A percentile compares a stretch with the other conserved stretches of the same genome.
phyloP scores from a whole-genome alignment of 192 early-diverging fungal species.

The Thamnidium elegans region DNA sequence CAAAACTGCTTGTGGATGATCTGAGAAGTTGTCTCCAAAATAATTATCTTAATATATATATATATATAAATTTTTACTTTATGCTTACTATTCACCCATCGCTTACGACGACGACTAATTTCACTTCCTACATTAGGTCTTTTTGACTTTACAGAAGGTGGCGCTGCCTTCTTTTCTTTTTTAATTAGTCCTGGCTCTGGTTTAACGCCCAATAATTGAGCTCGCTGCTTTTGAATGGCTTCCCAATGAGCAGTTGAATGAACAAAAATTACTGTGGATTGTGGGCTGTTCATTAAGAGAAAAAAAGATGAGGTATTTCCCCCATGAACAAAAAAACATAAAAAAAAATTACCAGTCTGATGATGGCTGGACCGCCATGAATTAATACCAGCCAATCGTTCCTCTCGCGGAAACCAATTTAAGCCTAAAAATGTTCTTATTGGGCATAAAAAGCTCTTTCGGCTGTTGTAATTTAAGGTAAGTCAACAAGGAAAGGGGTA shows the following conservation, averaged over 20 bases:
- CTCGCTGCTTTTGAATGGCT: conserved; percentile 6
- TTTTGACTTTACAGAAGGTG: conserved; percentile 40
- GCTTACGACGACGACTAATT: conserved; percentile 45
- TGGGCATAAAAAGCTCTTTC: too few species aligned
- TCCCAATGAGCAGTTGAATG: conserved; percentile 15
- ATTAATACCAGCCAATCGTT: too few species aligned
- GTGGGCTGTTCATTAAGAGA: not conserved
- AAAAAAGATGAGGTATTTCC: too few species aligned
- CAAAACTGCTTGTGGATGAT: conserved; percentile 51
- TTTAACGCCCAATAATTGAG: not conserved
- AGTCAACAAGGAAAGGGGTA: too few species aligned
- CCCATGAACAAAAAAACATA: too few species aligned
- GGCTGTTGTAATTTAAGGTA: too few species aligned
- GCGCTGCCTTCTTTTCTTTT: conserved; percentile 36
- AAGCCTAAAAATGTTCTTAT: too few species aligned
- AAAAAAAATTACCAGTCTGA: too few species aligned
- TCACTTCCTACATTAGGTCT: conserved; percentile 45
- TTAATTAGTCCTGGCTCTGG: conserved; percentile 10
- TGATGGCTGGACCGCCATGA: too few species aligned
- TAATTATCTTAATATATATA: too few species aligned
- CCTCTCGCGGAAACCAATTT: too few species aligned
- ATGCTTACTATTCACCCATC: conserved; percentile 56
- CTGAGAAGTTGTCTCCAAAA: conserved; percentile 47
- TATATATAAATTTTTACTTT: too few species aligned
- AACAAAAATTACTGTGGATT: conserved; percentile 21